Evolutionary conservation across 83 land plant species (phyloP).

Genomic region (Thuja plicata): DNA sequence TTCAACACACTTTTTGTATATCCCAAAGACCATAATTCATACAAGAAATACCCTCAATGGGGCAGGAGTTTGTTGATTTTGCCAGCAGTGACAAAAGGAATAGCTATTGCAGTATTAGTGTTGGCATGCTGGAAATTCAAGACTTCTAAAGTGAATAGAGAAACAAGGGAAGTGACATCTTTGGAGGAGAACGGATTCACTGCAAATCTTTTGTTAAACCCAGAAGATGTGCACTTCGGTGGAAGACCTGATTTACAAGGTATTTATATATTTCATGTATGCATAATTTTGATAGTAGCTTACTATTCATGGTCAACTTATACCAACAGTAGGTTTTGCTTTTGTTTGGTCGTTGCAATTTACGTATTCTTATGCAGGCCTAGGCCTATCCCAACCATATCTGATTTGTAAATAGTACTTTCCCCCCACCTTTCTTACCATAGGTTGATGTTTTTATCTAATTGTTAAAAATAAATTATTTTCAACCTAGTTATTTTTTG

Average conservation of each 20-base stretch:
- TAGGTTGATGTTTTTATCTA: neutral
- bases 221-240: slow-evolving; percentile 42
- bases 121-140: slow-evolving; percentile 23
- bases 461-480: no score
- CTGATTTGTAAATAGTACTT: neutral
- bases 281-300: neutral
- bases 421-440: neutral
- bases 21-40: slow-evolving; percentile 16
- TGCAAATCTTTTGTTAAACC: slow-evolving; percentile 5
- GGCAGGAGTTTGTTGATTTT: slow-evolving; percentile 28
- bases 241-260: slow-evolving; percentile 57
- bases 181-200: neutral
- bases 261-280: slow-evolving; percentile 4
- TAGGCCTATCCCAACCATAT: neutral
- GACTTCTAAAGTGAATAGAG: slow-evolving; percentile 11
- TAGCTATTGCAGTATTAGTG: slow-evolving; percentile 13
- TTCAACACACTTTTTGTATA: slow-evolving; percentile 33
- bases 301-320: neutral
- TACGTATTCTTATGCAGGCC: neutral
- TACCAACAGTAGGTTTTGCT: neutral
- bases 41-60: slow-evolving; percentile 40
- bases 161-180: neutral
- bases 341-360: neutral
- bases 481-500: no score
- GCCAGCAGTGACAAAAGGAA: slow-evolving; percentile 33